Conservation (phyloP, 2,329 filamentous ascomycete genomes). For the Aspergillus tamarii region DNA sequence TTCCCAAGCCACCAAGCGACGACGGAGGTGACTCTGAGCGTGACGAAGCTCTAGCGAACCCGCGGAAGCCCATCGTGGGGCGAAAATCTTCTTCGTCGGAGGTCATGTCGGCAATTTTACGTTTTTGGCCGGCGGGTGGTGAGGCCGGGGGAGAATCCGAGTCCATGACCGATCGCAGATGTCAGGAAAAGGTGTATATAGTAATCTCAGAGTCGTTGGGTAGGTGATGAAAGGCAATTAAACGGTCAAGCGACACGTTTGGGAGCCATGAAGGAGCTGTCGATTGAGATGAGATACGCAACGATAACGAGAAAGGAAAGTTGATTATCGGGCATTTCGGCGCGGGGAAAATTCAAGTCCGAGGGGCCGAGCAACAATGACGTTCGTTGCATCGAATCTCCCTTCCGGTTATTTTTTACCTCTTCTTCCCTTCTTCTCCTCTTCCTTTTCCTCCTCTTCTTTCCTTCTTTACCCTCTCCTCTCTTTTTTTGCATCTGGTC, state of each 20-base stretch:
- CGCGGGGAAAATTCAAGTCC: slow-evolving; percentile 25
- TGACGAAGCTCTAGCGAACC: slow-evolving; percentile 40
- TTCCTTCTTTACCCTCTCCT: slow-evolving; percentile 2
- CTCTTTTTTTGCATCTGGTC: slow-evolving; percentile 9
- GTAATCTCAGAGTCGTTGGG: not conserved
- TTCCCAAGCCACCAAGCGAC: slow-evolving; percentile 33
- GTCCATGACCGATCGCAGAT: slow-evolving; percentile 31
- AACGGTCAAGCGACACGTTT: not conserved
- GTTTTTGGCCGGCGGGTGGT: slow-evolving; percentile 43
- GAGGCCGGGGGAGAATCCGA: slow-evolving; percentile 37
- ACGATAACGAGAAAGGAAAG: not conserved
- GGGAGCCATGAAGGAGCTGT: not conserved
- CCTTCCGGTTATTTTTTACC: not conserved
- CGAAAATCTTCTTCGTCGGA: slow-evolving; percentile 41
- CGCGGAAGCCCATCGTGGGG: slow-evolving; percentile 42
- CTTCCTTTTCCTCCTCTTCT: not conserved
- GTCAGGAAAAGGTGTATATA: not conserved
- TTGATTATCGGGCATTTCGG: slow-evolving; percentile 17
- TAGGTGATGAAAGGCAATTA: not conserved
- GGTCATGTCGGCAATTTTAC: slow-evolving; percentile 45
- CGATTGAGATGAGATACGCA: too few species aligned
- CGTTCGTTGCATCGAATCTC: slow-evolving; percentile 18
- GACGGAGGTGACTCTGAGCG: slow-evolving; percentile 42
- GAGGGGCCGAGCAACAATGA: slow-evolving; percentile 25
- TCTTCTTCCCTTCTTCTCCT: not conserved